Evolutionary conservation across 164 flowering plant species (phyloP).

Genomic region (Akebia trifoliata): DNA sequence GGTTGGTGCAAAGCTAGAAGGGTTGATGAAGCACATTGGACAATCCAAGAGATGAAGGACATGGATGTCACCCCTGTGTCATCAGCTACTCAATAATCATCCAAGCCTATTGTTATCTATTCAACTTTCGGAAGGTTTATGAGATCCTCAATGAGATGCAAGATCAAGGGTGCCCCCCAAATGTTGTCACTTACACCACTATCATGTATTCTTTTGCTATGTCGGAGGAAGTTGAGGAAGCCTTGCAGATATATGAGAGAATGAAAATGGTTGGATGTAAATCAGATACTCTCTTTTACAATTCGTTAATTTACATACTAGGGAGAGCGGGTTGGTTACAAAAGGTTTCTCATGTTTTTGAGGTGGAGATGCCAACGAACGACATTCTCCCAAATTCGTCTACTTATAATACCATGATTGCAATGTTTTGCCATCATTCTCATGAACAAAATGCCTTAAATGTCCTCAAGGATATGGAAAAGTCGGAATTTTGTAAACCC

Average conservation of each 20-base stretch:
- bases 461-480: constrained; percentile 41
- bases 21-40: too few species aligned
- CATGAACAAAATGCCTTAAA: constrained; percentile 39
- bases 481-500: constrained; percentile 41
- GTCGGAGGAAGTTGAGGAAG: constrained; percentile 38
- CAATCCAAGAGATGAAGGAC: constrained; percentile 80
- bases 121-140: constrained; percentile 39
- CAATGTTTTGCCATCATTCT: constrained; percentile 53
- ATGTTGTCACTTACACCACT: too few species aligned
- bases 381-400: constrained; percentile 46
- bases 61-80: constrained; percentile 59
- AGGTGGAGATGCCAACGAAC: constrained; percentile 52
- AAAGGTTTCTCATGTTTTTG: constrained; percentile 49
- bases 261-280: constrained; percentile 46
- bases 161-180: constrained; percentile 52
- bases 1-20: too few species aligned
- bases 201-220: constrained; percentile 38
- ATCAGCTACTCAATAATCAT: constrained; percentile 73
- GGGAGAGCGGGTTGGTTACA: constrained; percentile 44
- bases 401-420: constrained; percentile 65
- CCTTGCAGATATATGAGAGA: constrained; percentile 41
- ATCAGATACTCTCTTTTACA: constrained; percentile 59
- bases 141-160: too few species aligned
- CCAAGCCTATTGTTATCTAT: constrained; percentile 43
- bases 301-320: constrained; percentile 52